A percentile compares a stretch with the other conserved stretches of the same genome.
phyloP scores from a whole-genome alignment of 805 yeast species.

The Candida nanaspora region DNA sequence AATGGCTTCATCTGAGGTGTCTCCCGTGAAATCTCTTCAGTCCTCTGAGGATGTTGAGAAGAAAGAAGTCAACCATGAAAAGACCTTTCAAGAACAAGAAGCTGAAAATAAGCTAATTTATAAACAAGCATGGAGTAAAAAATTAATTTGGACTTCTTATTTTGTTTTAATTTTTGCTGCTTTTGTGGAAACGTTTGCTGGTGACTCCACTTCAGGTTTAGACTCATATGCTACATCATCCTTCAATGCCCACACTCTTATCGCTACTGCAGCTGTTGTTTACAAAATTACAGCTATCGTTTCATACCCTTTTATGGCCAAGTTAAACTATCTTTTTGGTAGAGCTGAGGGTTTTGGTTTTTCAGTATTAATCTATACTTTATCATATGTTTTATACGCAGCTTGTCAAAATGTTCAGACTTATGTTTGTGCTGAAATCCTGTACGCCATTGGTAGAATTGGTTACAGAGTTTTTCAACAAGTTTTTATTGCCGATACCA shows the following conservation, averaged over 20 bases:
- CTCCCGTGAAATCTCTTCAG: too few species aligned
- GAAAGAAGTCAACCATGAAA: too few species aligned
- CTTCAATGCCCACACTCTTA: slow-evolving; percentile 45
- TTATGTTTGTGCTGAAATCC: slow-evolving; percentile 60
- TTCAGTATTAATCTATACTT: slow-evolving; percentile 46
- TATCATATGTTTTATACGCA: slow-evolving; percentile 60
- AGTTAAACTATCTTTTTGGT: slow-evolving; percentile 62
- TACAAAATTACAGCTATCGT: slow-evolving; percentile 59
- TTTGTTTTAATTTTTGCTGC: slow-evolving; percentile 22
- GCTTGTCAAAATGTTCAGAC: slow-evolving; percentile 50
- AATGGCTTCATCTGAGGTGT: too few species aligned
- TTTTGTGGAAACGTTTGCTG: slow-evolving; percentile 7
- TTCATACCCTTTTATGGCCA: slow-evolving; percentile 56
- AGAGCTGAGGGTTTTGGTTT: slow-evolving; percentile 44
- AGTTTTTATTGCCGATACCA: slow-evolving; percentile 57
- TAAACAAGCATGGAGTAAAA: slow-evolving; percentile 12
- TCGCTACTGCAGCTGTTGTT: slow-evolving; percentile 53
- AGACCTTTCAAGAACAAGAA: too few species aligned
- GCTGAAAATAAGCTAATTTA: slow-evolving; percentile 1
- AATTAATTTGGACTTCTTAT: slow-evolving; percentile 16
- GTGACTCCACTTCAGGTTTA: background rate
- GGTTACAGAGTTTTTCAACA: slow-evolving; percentile 53
- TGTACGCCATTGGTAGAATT: slow-evolving; percentile 50
- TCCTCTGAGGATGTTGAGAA: too few species aligned
- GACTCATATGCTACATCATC: slow-evolving; percentile 45